These are phyloP conservation scores for Stellera chamaejasme DNA, from an alignment of 345 rosid species.

Conservation along the genomic window DNA sequence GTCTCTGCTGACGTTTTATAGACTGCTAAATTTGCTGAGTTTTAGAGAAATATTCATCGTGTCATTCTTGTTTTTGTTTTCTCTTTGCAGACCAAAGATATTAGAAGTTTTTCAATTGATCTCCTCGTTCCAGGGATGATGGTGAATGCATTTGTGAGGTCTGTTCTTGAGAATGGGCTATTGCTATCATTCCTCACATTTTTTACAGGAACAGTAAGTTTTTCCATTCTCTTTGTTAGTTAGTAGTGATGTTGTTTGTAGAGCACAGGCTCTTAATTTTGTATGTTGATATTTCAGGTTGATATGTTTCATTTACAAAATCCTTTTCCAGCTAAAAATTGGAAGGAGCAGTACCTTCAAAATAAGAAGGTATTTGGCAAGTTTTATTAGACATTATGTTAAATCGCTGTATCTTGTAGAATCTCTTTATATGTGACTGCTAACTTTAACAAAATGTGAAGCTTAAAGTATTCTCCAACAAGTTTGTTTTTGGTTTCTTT, in stretches of 20 bases:
- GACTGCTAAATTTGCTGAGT: conserved; percentile 4
- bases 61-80: conserved; percentile 8
- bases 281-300: conserved; percentile 44
- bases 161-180: conserved; percentile 88
- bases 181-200: conserved; percentile 80
- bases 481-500: no score
- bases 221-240: conserved; percentile 5
- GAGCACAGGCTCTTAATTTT: conserved; percentile 2
- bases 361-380: conserved; percentile 55
- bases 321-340: conserved; percentile 44
- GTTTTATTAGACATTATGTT: neutral
- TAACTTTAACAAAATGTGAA: no score
- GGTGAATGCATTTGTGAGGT: conserved; percentile 79
- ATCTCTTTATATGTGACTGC: no score
- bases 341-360: conserved; percentile 75
- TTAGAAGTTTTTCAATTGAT: conserved; percentile 87
- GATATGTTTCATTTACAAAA: conserved; percentile 76
- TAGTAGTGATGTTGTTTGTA: neutral
- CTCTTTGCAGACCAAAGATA: conserved; percentile 64
- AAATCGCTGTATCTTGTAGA: no score
- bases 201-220: conserved; percentile 93
- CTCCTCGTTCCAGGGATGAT: conserved; percentile 94
- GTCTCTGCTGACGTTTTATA: conserved; percentile 13
- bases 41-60: neutral
- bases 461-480: no score